Conservation (phyloP, 352 stramenopile species). For the Phytopythium vexans region DNA sequence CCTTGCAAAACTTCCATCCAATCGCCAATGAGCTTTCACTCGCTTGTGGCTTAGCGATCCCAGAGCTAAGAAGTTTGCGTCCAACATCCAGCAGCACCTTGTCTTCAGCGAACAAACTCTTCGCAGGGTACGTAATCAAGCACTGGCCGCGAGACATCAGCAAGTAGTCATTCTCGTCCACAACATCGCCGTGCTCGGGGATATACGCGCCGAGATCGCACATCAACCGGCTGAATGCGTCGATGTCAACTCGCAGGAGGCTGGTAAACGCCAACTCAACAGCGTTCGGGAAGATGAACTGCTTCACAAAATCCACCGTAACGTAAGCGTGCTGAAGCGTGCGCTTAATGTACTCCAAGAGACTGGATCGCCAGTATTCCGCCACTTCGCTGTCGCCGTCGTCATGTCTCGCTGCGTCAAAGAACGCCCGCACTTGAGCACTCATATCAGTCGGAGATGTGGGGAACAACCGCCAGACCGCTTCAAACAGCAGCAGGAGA, state of each 20-base stretch:
- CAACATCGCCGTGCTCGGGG: constrained; percentile 40
- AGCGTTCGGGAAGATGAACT: constrained; percentile 55
- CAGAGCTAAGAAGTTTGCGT: constrained; percentile 10
- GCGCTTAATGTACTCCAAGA: constrained; percentile 49
- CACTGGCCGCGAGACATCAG: constrained; percentile 34
- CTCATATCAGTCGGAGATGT: constrained; percentile 26
- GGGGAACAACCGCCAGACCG: constrained; percentile 66
- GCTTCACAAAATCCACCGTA: constrained; percentile 42
- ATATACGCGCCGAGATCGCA: constrained; percentile 51
- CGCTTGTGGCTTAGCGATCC: background rate
- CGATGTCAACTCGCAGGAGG: constrained; percentile 17
- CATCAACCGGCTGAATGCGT: constrained; percentile 58
- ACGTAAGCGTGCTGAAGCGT: constrained; percentile 52
- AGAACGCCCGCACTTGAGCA: constrained; percentile 44
- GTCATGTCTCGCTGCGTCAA: constrained; percentile 17
- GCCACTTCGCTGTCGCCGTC: constrained; percentile 10
- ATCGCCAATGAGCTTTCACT: constrained; percentile 29
- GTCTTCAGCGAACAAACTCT: constrained; percentile 9
- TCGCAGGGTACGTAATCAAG: constrained; percentile 21
- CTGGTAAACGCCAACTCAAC: constrained; percentile 50
- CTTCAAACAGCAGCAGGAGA: constrained; percentile 52
- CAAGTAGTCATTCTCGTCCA: constrained; percentile 41
- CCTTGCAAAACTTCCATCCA: constrained; percentile 71
- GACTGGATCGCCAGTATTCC: constrained; percentile 44
- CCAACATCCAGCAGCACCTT: constrained; percentile 29